Conservation (phyloP, 75 land plant genomes). For the Pinus tabuliformis region DNA sequence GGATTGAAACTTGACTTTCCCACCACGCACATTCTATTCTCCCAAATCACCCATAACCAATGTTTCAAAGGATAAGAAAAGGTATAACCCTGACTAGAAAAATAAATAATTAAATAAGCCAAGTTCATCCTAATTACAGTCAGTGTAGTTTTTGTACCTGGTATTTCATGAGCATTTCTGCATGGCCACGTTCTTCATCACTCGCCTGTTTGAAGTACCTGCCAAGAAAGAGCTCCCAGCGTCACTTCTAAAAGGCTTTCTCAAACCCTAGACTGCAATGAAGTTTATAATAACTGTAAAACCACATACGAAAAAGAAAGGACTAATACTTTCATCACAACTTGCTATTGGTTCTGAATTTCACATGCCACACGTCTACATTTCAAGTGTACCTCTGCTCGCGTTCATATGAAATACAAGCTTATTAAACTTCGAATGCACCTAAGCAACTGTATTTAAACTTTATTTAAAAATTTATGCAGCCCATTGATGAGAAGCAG, state of each 20-base stretch:
- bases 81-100: background rate
- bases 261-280: background rate
- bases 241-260: background rate
- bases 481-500: background rate
- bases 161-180: conserved; percentile 85
- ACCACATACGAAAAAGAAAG: background rate
- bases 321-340: background rate
- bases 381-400: background rate
- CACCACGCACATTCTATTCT: conserved; percentile 81
- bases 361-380: background rate
- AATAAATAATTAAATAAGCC: background rate
- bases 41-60: background rate
- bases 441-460: background rate
- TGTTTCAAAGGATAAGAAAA: background rate
- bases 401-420: background rate
- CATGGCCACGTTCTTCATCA: conserved; percentile 82
- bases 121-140: background rate
- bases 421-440: no score
- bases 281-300: background rate
- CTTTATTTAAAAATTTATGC: background rate
- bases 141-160: conserved; percentile 48
- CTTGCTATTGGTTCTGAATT: background rate
- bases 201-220: conserved; percentile 92
- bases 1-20: conserved; percentile 68
- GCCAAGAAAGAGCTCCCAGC: conserved; percentile 1